phyloP scores from a whole-genome alignment of 1,284 basidiomycete genomes.

The Sphagnurus paluster region DNA sequence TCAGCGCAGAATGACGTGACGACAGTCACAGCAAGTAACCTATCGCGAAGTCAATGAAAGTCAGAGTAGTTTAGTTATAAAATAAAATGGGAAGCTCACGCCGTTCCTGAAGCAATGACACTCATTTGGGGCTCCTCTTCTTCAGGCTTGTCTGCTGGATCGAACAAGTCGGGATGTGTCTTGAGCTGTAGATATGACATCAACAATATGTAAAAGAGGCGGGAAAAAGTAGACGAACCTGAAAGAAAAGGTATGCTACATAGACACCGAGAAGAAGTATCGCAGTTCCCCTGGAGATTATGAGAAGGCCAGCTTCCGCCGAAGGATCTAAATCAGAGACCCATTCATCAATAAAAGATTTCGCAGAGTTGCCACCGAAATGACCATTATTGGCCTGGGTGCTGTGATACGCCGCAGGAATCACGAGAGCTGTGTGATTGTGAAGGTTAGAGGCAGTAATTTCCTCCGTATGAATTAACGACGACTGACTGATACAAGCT shows the following conservation, averaged over 20 bases:
- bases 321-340: constrained; percentile 23
- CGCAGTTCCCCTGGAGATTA: constrained; percentile 85
- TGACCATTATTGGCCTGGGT: constrained; percentile 30
- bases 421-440: constrained; percentile 66
- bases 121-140: constrained; percentile 35
- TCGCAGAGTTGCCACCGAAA: constrained; percentile 3
- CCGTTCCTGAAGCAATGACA: constrained; percentile 19
- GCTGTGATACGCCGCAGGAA: constrained; percentile 86
- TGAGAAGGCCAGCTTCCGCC: constrained; percentile 56
- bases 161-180: constrained; percentile 49
- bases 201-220: neutral
- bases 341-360: constrained; percentile 6
- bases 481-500: constrained; percentile 76
- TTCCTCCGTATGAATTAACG: constrained; percentile 13
- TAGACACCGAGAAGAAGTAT: constrained; percentile 84
- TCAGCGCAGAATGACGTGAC: constrained; percentile 88
- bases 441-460: constrained; percentile 2
- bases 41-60: constrained; percentile 28
- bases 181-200: constrained; percentile 42
- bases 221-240: constrained; percentile 41
- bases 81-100: constrained; percentile 38
- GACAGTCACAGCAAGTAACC: constrained; percentile 68
- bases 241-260: constrained; percentile 77
- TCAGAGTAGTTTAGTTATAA: neutral
- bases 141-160: constrained; percentile 27